Percentiles rank a stretch among this genome's conserved stretches.
Evolutionary conservation across 2,329 filamentous ascomycete species (phyloP).

Genomic region (Trichoderma koningii): DNA sequence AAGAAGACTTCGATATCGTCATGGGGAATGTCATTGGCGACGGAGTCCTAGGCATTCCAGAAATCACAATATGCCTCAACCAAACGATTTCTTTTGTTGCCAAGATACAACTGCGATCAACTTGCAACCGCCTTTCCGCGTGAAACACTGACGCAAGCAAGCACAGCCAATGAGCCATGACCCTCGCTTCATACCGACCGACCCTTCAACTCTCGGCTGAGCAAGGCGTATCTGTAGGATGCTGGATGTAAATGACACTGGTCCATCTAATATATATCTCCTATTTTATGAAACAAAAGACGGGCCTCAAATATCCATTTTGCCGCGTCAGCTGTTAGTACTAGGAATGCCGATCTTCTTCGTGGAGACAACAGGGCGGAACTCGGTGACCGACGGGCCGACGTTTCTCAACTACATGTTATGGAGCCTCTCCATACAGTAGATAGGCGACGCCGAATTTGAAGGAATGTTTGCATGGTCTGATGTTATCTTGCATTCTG

Average conservation of each 20-base stretch:
- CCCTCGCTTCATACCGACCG: not conserved
- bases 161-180: not conserved
- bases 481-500: not conserved
- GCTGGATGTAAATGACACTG: not conserved
- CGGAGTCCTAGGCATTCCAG: not conserved
- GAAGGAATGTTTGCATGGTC: not conserved
- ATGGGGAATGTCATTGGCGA: conserved; percentile 1
- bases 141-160: conserved; percentile 2
- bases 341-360: conserved; percentile 15
- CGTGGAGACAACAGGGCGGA: conserved; percentile 9
- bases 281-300: conserved; percentile 11
- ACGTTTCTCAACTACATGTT: not conserved
- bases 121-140: not conserved
- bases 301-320: not conserved
- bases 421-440: conserved; percentile 7
- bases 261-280: not conserved
- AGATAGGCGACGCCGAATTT: not conserved
- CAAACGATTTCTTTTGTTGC: no score
- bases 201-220: not conserved
- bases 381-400: conserved; percentile 17
- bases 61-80: not conserved
- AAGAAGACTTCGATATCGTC: not conserved
- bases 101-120: not conserved
- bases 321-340: conserved; percentile 11
- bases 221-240: no score